Conservation (phyloP, 192 early-diverging fungal genomes). For the Kappamyces sp. region DNA sequence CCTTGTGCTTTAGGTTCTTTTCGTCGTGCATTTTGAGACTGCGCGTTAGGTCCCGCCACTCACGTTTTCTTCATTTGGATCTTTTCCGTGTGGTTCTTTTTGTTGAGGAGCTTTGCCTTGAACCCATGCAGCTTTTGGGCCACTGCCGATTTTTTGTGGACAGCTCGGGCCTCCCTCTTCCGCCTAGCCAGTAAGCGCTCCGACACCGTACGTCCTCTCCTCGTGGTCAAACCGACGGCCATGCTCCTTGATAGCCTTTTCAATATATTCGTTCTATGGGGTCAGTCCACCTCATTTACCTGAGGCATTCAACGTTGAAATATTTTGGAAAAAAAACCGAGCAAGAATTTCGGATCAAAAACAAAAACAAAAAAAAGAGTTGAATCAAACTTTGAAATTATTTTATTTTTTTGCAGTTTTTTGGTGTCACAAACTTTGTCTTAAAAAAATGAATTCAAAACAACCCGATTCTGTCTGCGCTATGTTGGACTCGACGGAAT, state of each 20-base stretch:
- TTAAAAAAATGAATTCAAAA: too few species aligned
- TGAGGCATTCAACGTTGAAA: background rate
- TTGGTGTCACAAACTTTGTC: too few species aligned
- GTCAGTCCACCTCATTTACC: too few species aligned
- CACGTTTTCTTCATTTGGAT: slow-evolving; percentile 99
- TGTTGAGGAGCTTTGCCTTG: slow-evolving; percentile 98
- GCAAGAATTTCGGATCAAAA: background rate
- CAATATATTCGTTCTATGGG: slow-evolving; percentile 97
- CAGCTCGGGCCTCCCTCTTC: slow-evolving; percentile 89
- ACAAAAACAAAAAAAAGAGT: slow-evolving; percentile 15
- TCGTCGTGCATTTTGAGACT: slow-evolving; percentile 97
- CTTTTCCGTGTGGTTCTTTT: slow-evolving; percentile 96
- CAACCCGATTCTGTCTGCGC: too few species aligned
- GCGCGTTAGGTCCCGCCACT: slow-evolving; percentile 15
- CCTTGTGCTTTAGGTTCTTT: slow-evolving; percentile 90
- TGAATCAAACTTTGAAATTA: background rate
- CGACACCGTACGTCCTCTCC: slow-evolving; percentile 74
- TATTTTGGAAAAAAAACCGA: background rate
- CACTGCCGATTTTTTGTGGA: slow-evolving; percentile 83
- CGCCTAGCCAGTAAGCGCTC: slow-evolving; percentile 49
- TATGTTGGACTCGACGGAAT: too few species aligned
- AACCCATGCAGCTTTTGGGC: slow-evolving; percentile 96
- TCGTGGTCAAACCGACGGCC: slow-evolving; percentile 92
- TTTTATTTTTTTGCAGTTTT: too few species aligned
- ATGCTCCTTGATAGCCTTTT: slow-evolving; percentile 94